Evolutionary conservation across 768 basidiomycete genomes (phyloP).

Genomic region (Rhizopogon salebrosus): DNA sequence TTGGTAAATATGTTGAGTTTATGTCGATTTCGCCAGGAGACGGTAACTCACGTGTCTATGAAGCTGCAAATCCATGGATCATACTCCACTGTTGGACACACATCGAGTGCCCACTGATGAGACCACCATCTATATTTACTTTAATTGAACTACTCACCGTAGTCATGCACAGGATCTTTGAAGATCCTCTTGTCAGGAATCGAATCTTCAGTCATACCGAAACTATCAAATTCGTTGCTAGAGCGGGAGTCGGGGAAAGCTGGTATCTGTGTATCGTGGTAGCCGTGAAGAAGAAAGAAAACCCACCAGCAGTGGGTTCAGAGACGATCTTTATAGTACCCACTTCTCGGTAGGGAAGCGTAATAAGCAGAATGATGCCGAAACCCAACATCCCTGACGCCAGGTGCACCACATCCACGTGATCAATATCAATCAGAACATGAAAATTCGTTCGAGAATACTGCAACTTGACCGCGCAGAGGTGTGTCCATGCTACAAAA

Average conservation of each 20-base stretch:
- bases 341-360: too few relatives aligned
- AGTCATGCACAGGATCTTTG: conserved; percentile 39
- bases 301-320: background rate
- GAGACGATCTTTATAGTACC: background rate
- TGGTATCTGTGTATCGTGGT: background rate
- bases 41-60: conserved; percentile 60
- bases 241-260: background rate
- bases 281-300: background rate
- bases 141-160: conserved; percentile 23
- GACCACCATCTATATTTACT: background rate
- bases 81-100: conserved; percentile 18
- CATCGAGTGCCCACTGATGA: background rate
- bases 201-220: background rate
- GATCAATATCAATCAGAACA: background rate
- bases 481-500: background rate
- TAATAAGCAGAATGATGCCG: background rate
- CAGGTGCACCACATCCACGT: background rate
- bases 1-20: background rate
- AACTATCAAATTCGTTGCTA: background rate
- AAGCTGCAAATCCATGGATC: conserved; percentile 38
- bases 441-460: too few relatives aligned
- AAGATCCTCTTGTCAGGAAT: conserved; percentile 18
- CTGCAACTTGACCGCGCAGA: too few relatives aligned
- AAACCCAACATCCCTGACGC: background rate
- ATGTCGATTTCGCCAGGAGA: background rate